These are phyloP conservation scores for Lathyrus tuberosus DNA, from an alignment of 306 rosid species.

Conservation along the genomic window DNA sequence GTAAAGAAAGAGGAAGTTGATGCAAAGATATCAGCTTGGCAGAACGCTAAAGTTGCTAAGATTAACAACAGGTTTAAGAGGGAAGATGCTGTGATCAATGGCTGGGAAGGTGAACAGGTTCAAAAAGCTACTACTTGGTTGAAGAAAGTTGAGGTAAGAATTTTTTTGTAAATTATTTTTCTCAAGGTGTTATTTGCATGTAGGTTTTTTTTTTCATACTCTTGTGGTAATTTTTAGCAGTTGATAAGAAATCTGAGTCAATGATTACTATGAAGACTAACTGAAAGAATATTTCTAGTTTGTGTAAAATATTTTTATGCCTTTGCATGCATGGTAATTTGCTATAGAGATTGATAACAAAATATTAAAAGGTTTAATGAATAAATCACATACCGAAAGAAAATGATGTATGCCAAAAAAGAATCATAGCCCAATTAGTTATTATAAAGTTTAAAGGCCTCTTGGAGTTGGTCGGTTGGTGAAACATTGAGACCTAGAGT, in stretches of 20 bases:
- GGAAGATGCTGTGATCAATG: constrained; percentile 82
- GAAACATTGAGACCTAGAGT: no score
- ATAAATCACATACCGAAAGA: neutral
- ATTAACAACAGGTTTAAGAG: constrained; percentile 89
- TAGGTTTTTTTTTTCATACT: neutral
- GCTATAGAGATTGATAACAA: no score
- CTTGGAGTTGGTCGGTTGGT: no score
- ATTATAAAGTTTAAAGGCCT: neutral
- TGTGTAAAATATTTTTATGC: no score
- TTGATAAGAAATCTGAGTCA: constrained; percentile 20
- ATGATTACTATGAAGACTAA: constrained; percentile 35
- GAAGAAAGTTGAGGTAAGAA: constrained; percentile 84
- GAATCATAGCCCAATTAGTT: neutral
- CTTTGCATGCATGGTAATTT: constrained; percentile 10
- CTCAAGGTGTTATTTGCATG: constrained; percentile 26
- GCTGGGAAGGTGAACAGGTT: constrained; percentile 83
- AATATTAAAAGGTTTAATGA: no score
- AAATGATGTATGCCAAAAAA: constrained; percentile 4
- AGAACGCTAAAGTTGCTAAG: constrained; percentile 83
- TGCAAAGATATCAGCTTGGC: constrained; percentile 93
- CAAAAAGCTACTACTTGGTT: constrained; percentile 83
- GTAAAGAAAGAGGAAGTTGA: constrained; percentile 99
- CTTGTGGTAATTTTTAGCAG: neutral
- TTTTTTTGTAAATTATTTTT: neutral
- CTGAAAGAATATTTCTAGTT: neutral